These are phyloP conservation scores for Macrophomina phaseolina DNA, from an alignment of 2,329 filamentous ascomycete genomes.

Conservation along the genomic window DNA sequence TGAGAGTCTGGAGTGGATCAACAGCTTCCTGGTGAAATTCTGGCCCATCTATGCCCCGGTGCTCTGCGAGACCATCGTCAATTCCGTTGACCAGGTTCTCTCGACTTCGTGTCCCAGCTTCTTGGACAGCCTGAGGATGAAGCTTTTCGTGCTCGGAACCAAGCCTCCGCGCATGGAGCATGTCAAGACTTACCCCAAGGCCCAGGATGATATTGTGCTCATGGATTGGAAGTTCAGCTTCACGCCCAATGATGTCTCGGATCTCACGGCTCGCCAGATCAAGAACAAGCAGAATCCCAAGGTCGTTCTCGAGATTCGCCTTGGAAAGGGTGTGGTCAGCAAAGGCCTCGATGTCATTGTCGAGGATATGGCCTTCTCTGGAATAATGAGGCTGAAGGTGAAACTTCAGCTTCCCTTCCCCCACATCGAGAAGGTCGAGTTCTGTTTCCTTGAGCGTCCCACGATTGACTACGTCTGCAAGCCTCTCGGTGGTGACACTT, in stretches of 20 bases:
- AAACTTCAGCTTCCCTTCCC: conserved; percentile 97
- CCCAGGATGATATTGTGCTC: conserved; percentile 90
- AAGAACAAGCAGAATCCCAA: conserved; percentile 98
- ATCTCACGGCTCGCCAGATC: conserved; percentile 87
- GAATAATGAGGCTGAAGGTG: conserved; percentile 94
- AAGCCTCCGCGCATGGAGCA: conserved; percentile 97
- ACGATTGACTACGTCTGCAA: conserved; percentile 98
- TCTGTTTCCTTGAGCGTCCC: conserved; percentile 90
- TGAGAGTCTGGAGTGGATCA: conserved; percentile 98
- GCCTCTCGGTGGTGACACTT: conserved; percentile 89
- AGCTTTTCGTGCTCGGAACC: conserved; percentile 89
- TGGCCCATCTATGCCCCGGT: conserved; percentile 99
- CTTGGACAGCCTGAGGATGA: conserved; percentile 90
- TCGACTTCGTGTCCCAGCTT: conserved; percentile 91
- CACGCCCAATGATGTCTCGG: conserved; percentile 89
- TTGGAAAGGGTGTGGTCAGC: conserved; percentile 96
- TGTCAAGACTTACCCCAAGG: conserved; percentile 96
- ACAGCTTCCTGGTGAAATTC: conserved; percentile 97
- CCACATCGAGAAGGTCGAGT: conserved; percentile 91
- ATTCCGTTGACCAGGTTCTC: conserved; percentile 92
- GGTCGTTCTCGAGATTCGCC: conserved; percentile 88
- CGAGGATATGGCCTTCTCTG: conserved; percentile 95
- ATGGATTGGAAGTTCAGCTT: conserved; percentile 99
- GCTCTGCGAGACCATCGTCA: conserved; percentile 88
- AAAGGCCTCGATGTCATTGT: conserved; percentile 98